Conservation (phyloP, 805 yeast species). For the Yarrowia phangngaensis region DNA sequence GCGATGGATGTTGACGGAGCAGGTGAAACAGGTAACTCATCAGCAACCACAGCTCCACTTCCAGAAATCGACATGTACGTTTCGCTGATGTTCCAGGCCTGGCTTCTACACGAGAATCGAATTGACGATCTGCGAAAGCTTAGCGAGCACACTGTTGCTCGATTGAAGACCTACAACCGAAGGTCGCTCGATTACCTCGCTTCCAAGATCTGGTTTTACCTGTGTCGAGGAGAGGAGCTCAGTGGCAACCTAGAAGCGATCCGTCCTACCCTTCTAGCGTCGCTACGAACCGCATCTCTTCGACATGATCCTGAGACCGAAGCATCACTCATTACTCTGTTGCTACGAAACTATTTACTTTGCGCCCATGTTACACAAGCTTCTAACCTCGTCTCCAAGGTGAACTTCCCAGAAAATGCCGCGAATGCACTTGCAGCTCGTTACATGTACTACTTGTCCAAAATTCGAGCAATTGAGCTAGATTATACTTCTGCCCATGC, state of each 20-base stretch:
- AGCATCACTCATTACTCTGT: slow-evolving; percentile 79
- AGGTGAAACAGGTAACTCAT: slow-evolving; percentile 12
- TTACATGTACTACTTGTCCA: slow-evolving; percentile 86
- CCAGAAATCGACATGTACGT: slow-evolving; percentile 81
- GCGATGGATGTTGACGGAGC: slow-evolving; percentile 29
- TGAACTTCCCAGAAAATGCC: slow-evolving; percentile 80
- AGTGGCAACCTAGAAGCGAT: slow-evolving; percentile 49
- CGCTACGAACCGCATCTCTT: slow-evolving; percentile 80
- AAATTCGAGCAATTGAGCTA: slow-evolving; percentile 84
- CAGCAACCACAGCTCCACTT: slow-evolving; percentile 40
- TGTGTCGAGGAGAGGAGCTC: slow-evolving; percentile 72
- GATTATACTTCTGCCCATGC: slow-evolving; percentile 89
- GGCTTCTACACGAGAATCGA: slow-evolving; percentile 59
- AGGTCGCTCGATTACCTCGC: slow-evolving; percentile 80
- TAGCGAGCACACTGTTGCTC: slow-evolving; percentile 36
- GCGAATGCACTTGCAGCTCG: slow-evolving; percentile 89
- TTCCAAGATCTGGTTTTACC: slow-evolving; percentile 92
- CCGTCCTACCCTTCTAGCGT: slow-evolving; percentile 65
- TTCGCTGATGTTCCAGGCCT: slow-evolving; percentile 74
- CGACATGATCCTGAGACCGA: slow-evolving; percentile 91
- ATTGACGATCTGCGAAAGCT: slow-evolving; percentile 53
- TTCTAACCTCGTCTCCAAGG: slow-evolving; percentile 79
- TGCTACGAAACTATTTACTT: slow-evolving; percentile 73
- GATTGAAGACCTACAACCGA: slow-evolving; percentile 60
- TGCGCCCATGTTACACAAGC: slow-evolving; percentile 84